Evolutionary conservation across 2,329 filamentous ascomycete species (phyloP).

Genomic region (Talaromyces sp.): DNA sequence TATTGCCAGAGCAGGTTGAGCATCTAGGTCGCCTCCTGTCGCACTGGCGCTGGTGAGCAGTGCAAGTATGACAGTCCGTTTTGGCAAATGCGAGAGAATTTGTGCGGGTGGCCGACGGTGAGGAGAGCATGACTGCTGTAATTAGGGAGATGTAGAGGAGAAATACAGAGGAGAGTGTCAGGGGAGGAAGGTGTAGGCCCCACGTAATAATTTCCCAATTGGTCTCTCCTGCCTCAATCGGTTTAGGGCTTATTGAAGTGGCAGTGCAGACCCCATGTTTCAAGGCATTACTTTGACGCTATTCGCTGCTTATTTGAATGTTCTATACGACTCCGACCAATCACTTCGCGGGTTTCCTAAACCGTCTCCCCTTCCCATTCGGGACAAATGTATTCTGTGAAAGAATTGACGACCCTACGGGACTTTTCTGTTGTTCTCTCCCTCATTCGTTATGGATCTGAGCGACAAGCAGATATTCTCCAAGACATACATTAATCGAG

Average conservation of each 20-base stretch:
- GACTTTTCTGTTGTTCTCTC: background rate
- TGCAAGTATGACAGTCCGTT: slow-evolving; percentile 14
- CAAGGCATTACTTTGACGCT: background rate
- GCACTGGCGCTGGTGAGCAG: slow-evolving; percentile 6
- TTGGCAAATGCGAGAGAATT: slow-evolving; percentile 14
- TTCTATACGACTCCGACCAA: background rate
- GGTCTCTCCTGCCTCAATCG: slow-evolving; percentile 10
- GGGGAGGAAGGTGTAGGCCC: background rate
- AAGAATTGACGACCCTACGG: background rate
- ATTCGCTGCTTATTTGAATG: background rate
- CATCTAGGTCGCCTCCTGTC: slow-evolving; percentile 17
- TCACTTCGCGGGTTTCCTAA: background rate
- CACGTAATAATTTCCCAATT: background rate
- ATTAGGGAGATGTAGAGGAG: background rate
- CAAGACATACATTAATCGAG: background rate
- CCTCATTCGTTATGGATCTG: background rate
- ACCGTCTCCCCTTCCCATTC: background rate
- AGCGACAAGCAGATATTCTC: background rate
- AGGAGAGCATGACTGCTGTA: background rate
- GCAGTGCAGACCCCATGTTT: background rate
- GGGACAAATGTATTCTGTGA: background rate
- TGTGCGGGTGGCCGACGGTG: background rate
- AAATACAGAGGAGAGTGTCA: background rate
- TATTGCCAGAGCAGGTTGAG: slow-evolving; percentile 9
- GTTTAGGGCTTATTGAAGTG: background rate